These are phyloP conservation scores for Pythium chondricola DNA, from an alignment of 352 stramenopile genomes.

Conservation along the genomic window DNA sequence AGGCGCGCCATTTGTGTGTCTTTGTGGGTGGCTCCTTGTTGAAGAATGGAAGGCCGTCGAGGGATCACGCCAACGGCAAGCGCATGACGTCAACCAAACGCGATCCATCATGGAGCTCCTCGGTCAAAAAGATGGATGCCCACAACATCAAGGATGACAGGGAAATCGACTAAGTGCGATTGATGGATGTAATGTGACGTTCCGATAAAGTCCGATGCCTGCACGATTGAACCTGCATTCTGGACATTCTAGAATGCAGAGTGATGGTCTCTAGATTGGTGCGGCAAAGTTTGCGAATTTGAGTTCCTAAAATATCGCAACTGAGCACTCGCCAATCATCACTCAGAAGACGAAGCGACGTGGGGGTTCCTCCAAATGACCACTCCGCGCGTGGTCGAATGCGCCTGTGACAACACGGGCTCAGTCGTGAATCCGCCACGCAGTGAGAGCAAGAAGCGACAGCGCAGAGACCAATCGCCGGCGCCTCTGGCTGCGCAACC, in stretches of 20 bases:
- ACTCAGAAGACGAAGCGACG: neutral
- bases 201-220: neutral
- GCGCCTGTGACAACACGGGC: neutral
- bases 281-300: conserved; percentile 6
- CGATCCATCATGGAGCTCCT: conserved; percentile 1
- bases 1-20: neutral
- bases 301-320: conserved; percentile 17
- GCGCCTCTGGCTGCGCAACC: too few species aligned
- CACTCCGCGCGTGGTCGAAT: conserved; percentile 6
- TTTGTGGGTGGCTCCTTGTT: neutral
- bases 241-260: conserved; percentile 16
- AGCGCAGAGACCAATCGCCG: neutral
- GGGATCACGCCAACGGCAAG: neutral
- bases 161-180: conserved; percentile 11
- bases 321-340: neutral
- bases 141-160: conserved; percentile 8
- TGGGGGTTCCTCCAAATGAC: neutral
- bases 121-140: conserved; percentile 6
- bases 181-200: neutral
- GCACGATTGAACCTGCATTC: too few species aligned
- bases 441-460: conserved; percentile 2
- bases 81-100: neutral
- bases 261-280: neutral
- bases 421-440: neutral
- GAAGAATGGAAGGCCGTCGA: neutral